Evolutionary conservation across 2,329 filamentous ascomycete genomes (phyloP), one percentile per base, ranked within the genome.

Genomic region (Thelonectria olida): DNA sequence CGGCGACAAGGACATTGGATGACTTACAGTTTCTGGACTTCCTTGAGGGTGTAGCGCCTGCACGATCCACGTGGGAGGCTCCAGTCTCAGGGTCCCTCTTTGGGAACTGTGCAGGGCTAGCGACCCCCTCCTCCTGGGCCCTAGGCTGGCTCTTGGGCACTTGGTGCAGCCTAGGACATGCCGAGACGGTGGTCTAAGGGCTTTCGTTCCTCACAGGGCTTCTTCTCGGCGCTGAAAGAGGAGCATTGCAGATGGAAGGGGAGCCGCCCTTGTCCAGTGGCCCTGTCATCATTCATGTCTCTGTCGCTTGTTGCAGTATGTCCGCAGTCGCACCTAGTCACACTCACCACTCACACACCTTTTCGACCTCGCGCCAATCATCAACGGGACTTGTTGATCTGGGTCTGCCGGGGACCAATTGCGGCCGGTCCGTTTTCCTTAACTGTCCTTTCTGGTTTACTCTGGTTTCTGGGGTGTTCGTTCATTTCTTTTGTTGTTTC

Each of bases 21-120:
- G 60, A 66, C 66, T 70, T 67, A 61, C 61, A 63, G 62, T 70
- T 66, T 65, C 62, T 58, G 49, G 62, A 49, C 42, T 61, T 65
- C 64, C 54, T 65, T 68, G 67, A 67, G 62, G 64, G 66, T 70
- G 67, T 61, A 62, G 66, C 53, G 62, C 61, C 69, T 74, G 72
- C 72, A 74, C 62, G 67, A 66, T 69, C 72, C 73, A 74, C 72
- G 72, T 74, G 72, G 73, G 64, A 68, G 58, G 61, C 64, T 65
- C 62, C 62, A 66, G 60, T 61, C 61, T 63, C 63, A 69, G 61
- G 56, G 55, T 58, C 58, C 64, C 54, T 58, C 63, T 70, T 73
- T 71, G 56, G 68, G 70, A 69, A 61, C 48, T 64, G 59, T 72
- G 70, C 69, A 72, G 62, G 70, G 63, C 64, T 69, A 68, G 66